Evolutionary conservation across 176 grass and related monocot species (phyloP), one percentile per base, ranked within the genome.

Genomic region (Triticum aestivum): DNA sequence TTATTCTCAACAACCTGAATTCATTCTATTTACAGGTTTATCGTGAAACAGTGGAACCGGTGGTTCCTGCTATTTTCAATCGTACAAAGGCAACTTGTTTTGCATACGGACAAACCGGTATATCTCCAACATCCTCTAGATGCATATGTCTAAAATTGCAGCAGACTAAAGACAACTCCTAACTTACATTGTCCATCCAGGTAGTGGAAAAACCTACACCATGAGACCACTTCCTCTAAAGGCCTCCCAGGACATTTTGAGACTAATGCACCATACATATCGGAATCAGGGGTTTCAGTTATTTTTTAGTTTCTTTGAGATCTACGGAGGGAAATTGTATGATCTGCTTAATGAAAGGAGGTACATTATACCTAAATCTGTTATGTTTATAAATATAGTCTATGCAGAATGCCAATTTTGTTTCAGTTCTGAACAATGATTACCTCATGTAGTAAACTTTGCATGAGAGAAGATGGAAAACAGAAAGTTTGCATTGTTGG

Each of bases 41-140:
- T 77, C 94, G 61, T 8, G 94, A 99, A 85, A 99, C 97, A 66
- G 97, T 99, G 81, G 97, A 99, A 73, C 94, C 94, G 78, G 84
- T 99, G 81, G 90, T 99, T 70, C 97, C 97, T 82, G 90, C 97
- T 74, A 99, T 99, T 84, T 99, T 99, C 89, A 90, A 93, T 45
- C 92, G 94, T 81, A 99, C 83, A 32, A 99, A 99, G 82, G 97
- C 97, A 86, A 97, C 97, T 79, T 99, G 97, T 90, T 99, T 99
- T 94, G 97, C 97, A 47, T 99, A 97, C 86, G 97, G 97, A 79
- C 97, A 99, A 94, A 99, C 97, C n/a, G 97, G 96, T 83, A 92
- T 85, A 78, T 65, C 12, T 65, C 72, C 11, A 15, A 23, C 79
- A 69, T 66, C 77, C 56, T 83, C 17, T 89, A 83, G 5, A 72